A percentile compares a stretch with the other conserved stretches of the same genome.
Conservation (phyloP, 2,329 filamentous ascomycete genomes). For the Alternaria viburni region DNA sequence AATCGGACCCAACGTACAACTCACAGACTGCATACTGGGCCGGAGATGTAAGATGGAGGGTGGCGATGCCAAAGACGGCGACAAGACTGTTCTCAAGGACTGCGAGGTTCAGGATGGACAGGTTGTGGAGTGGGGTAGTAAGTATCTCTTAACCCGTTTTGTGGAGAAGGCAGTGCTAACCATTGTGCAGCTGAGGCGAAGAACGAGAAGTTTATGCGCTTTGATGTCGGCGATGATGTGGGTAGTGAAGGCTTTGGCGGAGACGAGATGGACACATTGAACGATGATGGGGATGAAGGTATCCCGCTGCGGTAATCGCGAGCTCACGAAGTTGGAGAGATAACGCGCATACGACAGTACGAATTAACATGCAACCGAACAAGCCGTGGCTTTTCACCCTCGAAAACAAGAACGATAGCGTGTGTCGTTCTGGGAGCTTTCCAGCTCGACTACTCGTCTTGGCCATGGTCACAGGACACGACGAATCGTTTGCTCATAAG, state of each 20-base stretch:
- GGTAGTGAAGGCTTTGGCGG: slow-evolving; percentile 41
- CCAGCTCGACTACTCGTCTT: not conserved
- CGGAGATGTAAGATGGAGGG: slow-evolving; percentile 83
- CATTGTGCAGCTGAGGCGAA: slow-evolving; percentile 57
- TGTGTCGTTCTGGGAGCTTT: not conserved
- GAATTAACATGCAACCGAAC: not conserved
- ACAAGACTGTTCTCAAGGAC: slow-evolving; percentile 70
- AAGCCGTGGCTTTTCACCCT: not conserved
- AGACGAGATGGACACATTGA: slow-evolving; percentile 15
- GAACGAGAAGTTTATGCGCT: slow-evolving; percentile 67
- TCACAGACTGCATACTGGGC: slow-evolving; percentile 88
- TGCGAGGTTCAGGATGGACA: slow-evolving; percentile 91
- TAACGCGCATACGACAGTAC: not conserved
- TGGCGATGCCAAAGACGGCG: slow-evolving; percentile 60
- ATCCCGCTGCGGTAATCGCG: not conserved
- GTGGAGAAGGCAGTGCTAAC: not conserved
- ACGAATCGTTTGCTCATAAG: not conserved
- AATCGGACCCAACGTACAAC: slow-evolving; percentile 80
- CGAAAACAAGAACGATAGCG: not conserved
- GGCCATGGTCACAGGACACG: not conserved
- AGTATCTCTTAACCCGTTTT: slow-evolving; percentile 18
- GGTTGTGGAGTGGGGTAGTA: slow-evolving; percentile 77
- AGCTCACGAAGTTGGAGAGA: not conserved
- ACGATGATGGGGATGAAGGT: slow-evolving; percentile 13
- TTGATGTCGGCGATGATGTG: slow-evolving; percentile 49